phyloP scores from a whole-genome alignment of 2,329 filamentous ascomycete species.

The Fusarium fujikuroi region DNA sequence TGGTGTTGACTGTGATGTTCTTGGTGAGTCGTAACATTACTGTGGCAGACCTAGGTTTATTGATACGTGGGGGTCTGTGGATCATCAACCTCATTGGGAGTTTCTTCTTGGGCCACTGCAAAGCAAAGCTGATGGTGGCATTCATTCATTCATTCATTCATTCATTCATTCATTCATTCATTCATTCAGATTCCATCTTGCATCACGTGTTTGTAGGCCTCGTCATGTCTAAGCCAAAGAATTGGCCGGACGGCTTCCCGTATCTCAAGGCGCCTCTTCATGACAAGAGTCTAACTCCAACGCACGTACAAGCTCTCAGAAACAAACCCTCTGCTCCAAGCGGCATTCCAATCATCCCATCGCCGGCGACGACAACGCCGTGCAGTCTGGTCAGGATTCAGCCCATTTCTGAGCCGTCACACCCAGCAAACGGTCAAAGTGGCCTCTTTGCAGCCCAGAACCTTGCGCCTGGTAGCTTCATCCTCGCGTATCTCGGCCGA shows the following conservation, averaged over 20 bases:
- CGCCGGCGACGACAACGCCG: slow-evolving; percentile 54
- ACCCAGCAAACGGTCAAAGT: slow-evolving; percentile 68
- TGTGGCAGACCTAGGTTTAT: neutral
- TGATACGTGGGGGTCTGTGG: neutral
- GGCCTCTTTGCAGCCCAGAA: slow-evolving; percentile 69
- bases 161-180: neutral
- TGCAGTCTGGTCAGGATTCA: slow-evolving; percentile 64
- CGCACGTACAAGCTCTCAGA: slow-evolving; percentile 55
- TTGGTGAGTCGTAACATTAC: too few species aligned
- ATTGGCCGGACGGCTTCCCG: slow-evolving; percentile 65
- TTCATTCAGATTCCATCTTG: neutral
- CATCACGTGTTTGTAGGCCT: too few species aligned
- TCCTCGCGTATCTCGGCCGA: slow-evolving; percentile 71
- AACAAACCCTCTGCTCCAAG: slow-evolving; percentile 40
- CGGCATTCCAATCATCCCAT: slow-evolving; percentile 39
- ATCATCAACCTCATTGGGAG: neutral
- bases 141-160: neutral
- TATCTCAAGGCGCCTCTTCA: slow-evolving; percentile 65
- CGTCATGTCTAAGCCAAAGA: slow-evolving; percentile 58
- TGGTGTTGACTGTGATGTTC: neutral
- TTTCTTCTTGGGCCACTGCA: neutral
- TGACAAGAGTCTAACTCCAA: slow-evolving; percentile 56
- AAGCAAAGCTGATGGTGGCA: neutral
- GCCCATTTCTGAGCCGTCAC: slow-evolving; percentile 59
- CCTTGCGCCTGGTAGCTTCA: slow-evolving; percentile 64